Conservation (phyloP, 169 alveolate genomes). For the Hepatocystis sp. region DNA sequence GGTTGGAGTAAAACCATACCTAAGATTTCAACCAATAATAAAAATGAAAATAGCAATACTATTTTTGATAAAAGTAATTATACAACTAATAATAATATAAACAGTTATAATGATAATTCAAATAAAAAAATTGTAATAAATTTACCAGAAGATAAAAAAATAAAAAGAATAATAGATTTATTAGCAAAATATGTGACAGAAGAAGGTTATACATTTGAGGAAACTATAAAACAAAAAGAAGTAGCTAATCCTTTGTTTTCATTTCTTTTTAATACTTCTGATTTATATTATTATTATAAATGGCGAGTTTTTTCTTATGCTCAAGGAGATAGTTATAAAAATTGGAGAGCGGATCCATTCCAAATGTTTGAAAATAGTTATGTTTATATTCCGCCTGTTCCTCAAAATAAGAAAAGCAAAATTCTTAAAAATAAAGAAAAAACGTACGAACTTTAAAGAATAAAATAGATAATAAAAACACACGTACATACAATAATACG, state of each 20-base stretch:
- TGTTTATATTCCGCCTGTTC: conserved; percentile 56
- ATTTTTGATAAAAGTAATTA: conserved; percentile 18
- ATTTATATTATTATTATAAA: conserved; percentile 60
- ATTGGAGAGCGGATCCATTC: conserved; percentile 73
- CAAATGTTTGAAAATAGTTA: conserved; percentile 66
- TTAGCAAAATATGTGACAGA: conserved; percentile 82
- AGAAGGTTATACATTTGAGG: conserved; percentile 73
- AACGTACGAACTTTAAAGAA: conserved; percentile 2
- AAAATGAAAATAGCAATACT: conserved; percentile 11
- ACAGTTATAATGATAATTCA: neutral
- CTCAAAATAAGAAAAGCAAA: conserved; percentile 18
- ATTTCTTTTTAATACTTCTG: conserved; percentile 58
- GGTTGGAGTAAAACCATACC: conserved; percentile 83
- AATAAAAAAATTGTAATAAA: conserved; percentile 75
- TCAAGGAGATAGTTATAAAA: conserved; percentile 75
- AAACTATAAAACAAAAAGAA: conserved; percentile 52
- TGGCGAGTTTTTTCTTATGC: conserved; percentile 76
- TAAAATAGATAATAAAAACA: neutral
- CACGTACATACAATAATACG: neutral
- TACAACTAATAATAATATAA: too few species aligned
- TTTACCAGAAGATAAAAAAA: conserved; percentile 78
- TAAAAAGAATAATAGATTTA: conserved; percentile 79
- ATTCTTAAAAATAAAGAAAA: conserved; percentile 14
- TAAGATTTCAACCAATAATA: conserved; percentile 7
- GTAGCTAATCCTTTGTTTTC: conserved; percentile 38